phyloP scores from a whole-genome alignment of 345 rosid genomes.

The Nephelium lappaceum region DNA sequence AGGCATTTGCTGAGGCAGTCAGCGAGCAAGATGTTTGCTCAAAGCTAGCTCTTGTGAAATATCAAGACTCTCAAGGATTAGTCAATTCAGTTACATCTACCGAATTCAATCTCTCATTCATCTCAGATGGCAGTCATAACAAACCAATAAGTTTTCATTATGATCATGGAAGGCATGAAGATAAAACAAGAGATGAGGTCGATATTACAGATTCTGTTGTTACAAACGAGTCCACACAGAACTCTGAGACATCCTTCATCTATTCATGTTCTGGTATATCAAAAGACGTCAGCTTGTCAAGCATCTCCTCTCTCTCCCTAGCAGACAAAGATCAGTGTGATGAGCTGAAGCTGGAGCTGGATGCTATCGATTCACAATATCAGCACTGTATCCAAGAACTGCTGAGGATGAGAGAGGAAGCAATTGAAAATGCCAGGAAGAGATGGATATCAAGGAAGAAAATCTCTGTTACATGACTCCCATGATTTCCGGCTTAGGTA shows the following conservation, averaged over 20 bases:
- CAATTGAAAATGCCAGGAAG: conserved; percentile 55
- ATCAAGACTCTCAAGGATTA: conserved; percentile 38
- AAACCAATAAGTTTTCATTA: conserved; percentile 24
- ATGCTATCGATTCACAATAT: conserved; percentile 54
- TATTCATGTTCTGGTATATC: conserved; percentile 50
- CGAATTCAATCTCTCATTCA: conserved; percentile 40
- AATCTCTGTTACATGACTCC: conserved; percentile 30
- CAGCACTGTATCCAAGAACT: conserved; percentile 62
- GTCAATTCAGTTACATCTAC: conserved; percentile 52
- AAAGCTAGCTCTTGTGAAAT: conserved; percentile 14
- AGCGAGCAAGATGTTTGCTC: conserved; percentile 18
- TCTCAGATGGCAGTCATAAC: conserved; percentile 26
- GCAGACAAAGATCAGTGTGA: conserved; percentile 40
- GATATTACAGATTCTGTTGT: conserved; percentile 24
- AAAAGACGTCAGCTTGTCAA: conserved; percentile 39
- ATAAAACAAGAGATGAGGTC: conserved; percentile 1
- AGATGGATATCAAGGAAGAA: conserved; percentile 65
- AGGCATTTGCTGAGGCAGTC: conserved; percentile 11
- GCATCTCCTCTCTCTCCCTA: conserved; percentile 36
- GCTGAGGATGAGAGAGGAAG: conserved; percentile 65
- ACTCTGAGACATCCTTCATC: conserved; percentile 35
- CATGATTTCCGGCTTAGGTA: background rate
- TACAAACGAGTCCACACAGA: conserved; percentile 28
- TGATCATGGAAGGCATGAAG: conserved; percentile 24
- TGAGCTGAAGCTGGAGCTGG: conserved; percentile 58